Percentiles rank a stretch among this genome's conserved stretches.
Conservation (phyloP, 768 basidiomycete species). For the Trametes maxima region DNA sequence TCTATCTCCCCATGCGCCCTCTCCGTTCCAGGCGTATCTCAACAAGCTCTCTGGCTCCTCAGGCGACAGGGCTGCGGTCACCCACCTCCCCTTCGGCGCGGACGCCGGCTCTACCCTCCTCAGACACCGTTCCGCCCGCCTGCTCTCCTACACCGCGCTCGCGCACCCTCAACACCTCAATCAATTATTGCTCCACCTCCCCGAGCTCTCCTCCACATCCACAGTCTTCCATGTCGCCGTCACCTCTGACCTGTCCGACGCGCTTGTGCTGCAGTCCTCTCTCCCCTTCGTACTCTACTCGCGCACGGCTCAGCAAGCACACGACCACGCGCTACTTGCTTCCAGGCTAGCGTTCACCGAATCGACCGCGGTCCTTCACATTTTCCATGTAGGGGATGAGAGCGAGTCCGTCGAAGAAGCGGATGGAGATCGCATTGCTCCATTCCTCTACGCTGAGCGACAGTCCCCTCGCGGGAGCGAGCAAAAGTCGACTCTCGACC, state of each 20-base stretch:
- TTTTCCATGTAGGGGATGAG: slow-evolving; percentile 57
- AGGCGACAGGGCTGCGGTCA: slow-evolving; percentile 30
- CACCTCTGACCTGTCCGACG: slow-evolving; percentile 68
- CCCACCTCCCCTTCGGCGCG: slow-evolving; percentile 61
- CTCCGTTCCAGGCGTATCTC: slow-evolving; percentile 45
- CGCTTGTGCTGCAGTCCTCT: slow-evolving; percentile 74
- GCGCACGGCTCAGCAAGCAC: slow-evolving; percentile 73
- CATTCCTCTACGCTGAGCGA: slow-evolving; percentile 58
- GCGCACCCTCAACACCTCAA: slow-evolving; percentile 55
- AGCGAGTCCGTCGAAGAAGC: slow-evolving; percentile 51
- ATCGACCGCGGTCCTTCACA: slow-evolving; percentile 81
- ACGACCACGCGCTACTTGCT: slow-evolving; percentile 88
- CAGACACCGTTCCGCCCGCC: slow-evolving; percentile 41
- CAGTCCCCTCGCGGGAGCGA: slow-evolving; percentile 32
- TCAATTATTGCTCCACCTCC: slow-evolving; percentile 67
- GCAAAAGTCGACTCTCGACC: slow-evolving; percentile 21
- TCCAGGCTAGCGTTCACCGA: slow-evolving; percentile 74
- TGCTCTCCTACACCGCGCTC: slow-evolving; percentile 63
- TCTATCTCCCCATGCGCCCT: slow-evolving; percentile 46
- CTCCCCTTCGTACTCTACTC: slow-evolving; percentile 86
- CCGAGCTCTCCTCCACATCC: slow-evolving; percentile 63
- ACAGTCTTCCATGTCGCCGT: slow-evolving; percentile 71
- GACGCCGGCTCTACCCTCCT: slow-evolving; percentile 64
- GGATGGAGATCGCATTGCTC: slow-evolving; percentile 56
- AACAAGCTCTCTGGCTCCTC: slow-evolving; percentile 7